phyloP scores from a whole-genome alignment of 306 rosid species.

The Senna tora region DNA sequence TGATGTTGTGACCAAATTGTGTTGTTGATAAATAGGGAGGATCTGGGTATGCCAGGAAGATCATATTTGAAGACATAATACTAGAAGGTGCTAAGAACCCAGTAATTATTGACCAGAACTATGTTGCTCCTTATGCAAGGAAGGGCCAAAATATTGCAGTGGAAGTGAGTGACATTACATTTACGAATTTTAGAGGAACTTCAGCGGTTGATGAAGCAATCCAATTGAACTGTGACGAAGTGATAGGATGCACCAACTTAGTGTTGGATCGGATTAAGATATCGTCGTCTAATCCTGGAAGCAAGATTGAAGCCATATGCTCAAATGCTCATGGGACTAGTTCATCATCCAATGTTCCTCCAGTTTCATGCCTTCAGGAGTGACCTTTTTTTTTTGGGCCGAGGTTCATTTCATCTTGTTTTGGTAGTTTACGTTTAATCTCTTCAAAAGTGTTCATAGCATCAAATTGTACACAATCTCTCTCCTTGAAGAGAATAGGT shows the following conservation, averaged over 20 bases:
- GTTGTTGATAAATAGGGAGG: slow-evolving; percentile 46
- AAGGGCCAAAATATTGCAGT: neutral
- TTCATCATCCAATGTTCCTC: slow-evolving; percentile 18
- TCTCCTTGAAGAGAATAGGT: no score
- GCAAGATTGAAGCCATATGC: slow-evolving; percentile 26
- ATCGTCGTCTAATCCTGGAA: neutral
- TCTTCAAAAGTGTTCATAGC: no score
- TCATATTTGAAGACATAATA: slow-evolving; percentile 47
- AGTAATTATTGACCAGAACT: slow-evolving; percentile 48
- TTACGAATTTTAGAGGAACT: slow-evolving; percentile 41
- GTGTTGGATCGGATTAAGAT: slow-evolving; percentile 29
- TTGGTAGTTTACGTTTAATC: no score
- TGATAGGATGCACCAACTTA: slow-evolving; percentile 34
- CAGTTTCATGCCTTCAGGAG: slow-evolving; percentile 35
- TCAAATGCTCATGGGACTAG: slow-evolving; percentile 33
- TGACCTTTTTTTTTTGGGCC: neutral
- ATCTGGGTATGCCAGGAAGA: slow-evolving; percentile 53
- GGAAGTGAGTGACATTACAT: slow-evolving; percentile 47
- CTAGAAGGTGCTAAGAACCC: slow-evolving; percentile 36
- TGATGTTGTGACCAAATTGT: neutral
- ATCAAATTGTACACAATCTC: no score
- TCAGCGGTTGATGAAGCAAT: slow-evolving; percentile 29
- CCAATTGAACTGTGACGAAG: slow-evolving; percentile 34
- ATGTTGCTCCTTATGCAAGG: neutral
- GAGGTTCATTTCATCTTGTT: no score